Evolutionary conservation across 129 eudicot genomes (phyloP), one percentile per base, ranked within the genome.

Genomic region (Smallanthus sonchifolius): DNA sequence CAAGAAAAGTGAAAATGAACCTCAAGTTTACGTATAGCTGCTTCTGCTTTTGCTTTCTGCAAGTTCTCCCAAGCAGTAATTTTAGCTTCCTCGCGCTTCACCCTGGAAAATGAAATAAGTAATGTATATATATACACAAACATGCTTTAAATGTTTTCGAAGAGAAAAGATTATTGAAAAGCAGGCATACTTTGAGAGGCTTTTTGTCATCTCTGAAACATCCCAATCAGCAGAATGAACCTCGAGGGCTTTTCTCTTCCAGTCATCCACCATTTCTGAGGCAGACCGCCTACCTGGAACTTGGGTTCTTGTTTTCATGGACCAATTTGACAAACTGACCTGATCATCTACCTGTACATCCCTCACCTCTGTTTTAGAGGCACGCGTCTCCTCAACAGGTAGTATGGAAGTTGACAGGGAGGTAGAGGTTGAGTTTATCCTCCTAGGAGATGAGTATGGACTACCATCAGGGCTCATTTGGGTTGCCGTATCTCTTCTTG

Each of bases 1-100:
- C 40, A 56, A 38, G 38, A 70, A 11, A 78, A 5, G 39, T 38
- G 35, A 20, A 32, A 34, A 39, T 39, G 37, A 75, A 94, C 97
- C 97, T 90, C 97, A 14, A 94, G 89, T 82, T 86, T 88, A 24
- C 97, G 79, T 73, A 94, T 86, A 13, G 95, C 81, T 65, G 98
- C 97, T 85, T 93, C 98, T 75, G 97, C 98, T 83, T 94, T 94
- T 57, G 98, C 98, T 81, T 88, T 94, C 87, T 94, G 98, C 84
- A 94, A 87, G 68, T 90, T 94, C 78, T 94, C 98, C 98, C 97
- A 94, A 62, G 97, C 98, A 72, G 93, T 84, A 59, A 94, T 94
- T 79, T 85, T 94, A 43, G 98, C 96, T 85, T 94, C 98, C 65
- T 88, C 98, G 70, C 97, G 85, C 79, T 88, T 86, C 10, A 84